Conservation (phyloP, 495 filamentous ascomycete species). For the Astrothelium macrocarpum region DNA sequence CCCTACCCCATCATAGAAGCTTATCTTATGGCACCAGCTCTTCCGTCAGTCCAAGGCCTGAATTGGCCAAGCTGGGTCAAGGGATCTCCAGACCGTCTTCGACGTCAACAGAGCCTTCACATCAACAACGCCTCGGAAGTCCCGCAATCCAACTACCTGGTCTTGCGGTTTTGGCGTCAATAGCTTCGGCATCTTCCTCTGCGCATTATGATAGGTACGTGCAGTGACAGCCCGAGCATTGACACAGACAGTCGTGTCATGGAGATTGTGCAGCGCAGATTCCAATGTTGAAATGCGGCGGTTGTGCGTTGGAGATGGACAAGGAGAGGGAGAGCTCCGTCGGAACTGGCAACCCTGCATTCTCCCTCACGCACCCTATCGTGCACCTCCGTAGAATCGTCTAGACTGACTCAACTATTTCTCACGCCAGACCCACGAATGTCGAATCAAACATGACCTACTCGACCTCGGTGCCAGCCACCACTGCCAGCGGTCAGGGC, state of each 20-base stretch:
- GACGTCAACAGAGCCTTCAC: constrained; percentile 1
- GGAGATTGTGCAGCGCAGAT: background rate
- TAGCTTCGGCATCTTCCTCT: constrained; percentile 2
- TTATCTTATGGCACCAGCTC: background rate
- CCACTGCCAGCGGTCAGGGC: background rate
- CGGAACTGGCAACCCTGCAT: background rate
- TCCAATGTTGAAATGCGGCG: background rate
- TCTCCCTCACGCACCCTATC: background rate
- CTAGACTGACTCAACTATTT: background rate
- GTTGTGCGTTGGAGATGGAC: background rate
- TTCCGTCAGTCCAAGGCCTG: background rate
- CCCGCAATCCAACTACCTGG: constrained; percentile 4
- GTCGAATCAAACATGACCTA: background rate
- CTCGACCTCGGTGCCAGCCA: background rate
- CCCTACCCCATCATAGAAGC: background rate
- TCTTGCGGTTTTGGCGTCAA: constrained; percentile 6
- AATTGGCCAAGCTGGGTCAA: constrained; percentile 2
- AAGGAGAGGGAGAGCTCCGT: background rate
- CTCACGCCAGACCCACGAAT: background rate
- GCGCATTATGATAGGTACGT: constrained; percentile 7
- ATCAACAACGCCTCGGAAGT: constrained; percentile 1
- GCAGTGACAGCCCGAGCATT: background rate
- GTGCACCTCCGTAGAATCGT: background rate
- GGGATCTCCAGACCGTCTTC: constrained; percentile 9
- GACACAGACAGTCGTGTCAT: background rate